Percentiles rank a stretch among this genome's conserved stretches.
phyloP scores from a whole-genome alignment of 192 early-diverging fungal species.

The Mortierella alpina region DNA sequence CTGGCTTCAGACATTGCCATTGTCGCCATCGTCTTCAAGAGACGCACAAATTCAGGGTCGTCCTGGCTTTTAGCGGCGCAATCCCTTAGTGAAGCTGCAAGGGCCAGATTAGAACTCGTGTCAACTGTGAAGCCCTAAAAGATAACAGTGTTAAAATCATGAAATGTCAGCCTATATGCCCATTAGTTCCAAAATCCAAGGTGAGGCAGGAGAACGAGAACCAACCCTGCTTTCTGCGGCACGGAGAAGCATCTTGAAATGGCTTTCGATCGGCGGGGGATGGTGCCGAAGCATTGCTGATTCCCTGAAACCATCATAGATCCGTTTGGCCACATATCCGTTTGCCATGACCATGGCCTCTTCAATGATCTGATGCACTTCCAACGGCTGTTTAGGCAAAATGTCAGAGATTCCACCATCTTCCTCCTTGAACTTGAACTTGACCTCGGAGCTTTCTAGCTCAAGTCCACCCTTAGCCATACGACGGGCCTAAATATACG shows the following conservation, averaged over 20 bases:
- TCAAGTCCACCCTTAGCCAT: slow-evolving; percentile 72
- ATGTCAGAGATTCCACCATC: slow-evolving; percentile 71
- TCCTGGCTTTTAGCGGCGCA: slow-evolving; percentile 54
- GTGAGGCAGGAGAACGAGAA: background rate
- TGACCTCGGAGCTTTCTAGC: slow-evolving; percentile 78
- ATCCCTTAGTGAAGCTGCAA: slow-evolving; percentile 67
- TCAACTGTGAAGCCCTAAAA: slow-evolving; percentile 70
- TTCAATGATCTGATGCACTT: slow-evolving; percentile 79
- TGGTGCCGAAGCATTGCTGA: slow-evolving; percentile 77
- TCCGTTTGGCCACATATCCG: slow-evolving; percentile 68
- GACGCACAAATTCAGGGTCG: slow-evolving; percentile 65
- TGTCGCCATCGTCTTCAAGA: slow-evolving; percentile 81
- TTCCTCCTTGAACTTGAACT: slow-evolving; percentile 72
- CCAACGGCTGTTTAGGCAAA: slow-evolving; percentile 70
- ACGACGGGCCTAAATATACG: slow-evolving; percentile 57
- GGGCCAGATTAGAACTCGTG: slow-evolving; percentile 69
- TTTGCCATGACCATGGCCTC: slow-evolving; percentile 89
- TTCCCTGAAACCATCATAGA: slow-evolving; percentile 63
- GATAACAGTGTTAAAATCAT: background rate
- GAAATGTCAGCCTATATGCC: background rate
- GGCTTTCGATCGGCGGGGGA: slow-evolving; percentile 68
- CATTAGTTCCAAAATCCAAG: background rate
- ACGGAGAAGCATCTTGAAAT: slow-evolving; percentile 69
- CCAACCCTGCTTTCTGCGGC: slow-evolving; percentile 64
- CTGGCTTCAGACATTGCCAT: slow-evolving; percentile 81